Percentiles rank a stretch among this genome's conserved stretches.
phyloP scores from a whole-genome alignment of 2,329 filamentous ascomycete species.

The Nannizzia gypsea region DNA sequence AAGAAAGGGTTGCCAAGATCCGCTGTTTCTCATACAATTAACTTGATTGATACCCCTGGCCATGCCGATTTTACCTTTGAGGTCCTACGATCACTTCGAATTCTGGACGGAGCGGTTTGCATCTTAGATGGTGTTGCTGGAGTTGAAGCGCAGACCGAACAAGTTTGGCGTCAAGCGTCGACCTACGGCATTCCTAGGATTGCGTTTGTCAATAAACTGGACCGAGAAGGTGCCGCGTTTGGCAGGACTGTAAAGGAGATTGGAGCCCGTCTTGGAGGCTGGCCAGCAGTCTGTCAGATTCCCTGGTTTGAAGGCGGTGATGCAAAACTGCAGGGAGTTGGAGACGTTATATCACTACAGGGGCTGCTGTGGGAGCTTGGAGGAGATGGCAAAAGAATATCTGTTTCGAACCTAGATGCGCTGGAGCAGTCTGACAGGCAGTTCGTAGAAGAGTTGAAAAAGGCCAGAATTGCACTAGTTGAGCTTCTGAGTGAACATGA shows the following conservation, averaged over 20 bases:
- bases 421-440: slow-evolving; percentile 38
- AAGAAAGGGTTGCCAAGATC: slow-evolving; percentile 39
- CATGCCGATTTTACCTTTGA: slow-evolving; percentile 98
- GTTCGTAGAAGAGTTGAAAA: slow-evolving; percentile 56
- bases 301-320: slow-evolving; percentile 75
- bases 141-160: slow-evolving; percentile 92
- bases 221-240: slow-evolving; percentile 72
- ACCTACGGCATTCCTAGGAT: slow-evolving; percentile 74
- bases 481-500: slow-evolving; percentile 83
- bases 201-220: slow-evolving; percentile 73
- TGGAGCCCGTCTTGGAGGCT: slow-evolving; percentile 63
- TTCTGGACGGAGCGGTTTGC: slow-evolving; percentile 83
- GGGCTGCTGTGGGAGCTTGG: slow-evolving; percentile 62
- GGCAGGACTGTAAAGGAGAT: slow-evolving; percentile 76
- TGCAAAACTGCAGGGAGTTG: slow-evolving; percentile 68
- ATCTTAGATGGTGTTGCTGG: slow-evolving; percentile 86
- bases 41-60: slow-evolving; percentile 90
- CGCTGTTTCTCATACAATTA: slow-evolving; percentile 56
- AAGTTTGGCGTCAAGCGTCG: slow-evolving; percentile 86
- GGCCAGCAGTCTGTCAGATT: slow-evolving; percentile 87
- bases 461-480: slow-evolving; percentile 64
- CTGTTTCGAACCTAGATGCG: slow-evolving; percentile 45
- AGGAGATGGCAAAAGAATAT: slow-evolving; percentile 52
- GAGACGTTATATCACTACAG: slow-evolving; percentile 65
- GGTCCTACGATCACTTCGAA: slow-evolving; percentile 76